Conservation (phyloP, 2,329 filamentous ascomycete genomes). For the Alternaria ethzedia region DNA sequence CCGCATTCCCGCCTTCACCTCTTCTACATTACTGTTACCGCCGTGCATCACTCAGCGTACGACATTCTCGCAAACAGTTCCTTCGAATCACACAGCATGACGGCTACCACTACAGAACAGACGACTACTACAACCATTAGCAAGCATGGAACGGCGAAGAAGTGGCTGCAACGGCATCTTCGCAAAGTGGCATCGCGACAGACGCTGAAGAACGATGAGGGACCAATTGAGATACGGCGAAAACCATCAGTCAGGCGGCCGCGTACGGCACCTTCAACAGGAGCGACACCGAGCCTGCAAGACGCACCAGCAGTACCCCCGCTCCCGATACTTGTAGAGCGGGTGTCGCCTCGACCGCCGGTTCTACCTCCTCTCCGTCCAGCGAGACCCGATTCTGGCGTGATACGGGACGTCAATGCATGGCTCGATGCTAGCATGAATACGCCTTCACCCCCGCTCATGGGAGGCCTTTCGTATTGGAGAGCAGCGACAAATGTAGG, state of each 20-base stretch:
- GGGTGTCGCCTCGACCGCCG: conserved; percentile 10
- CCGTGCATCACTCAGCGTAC: conserved; percentile 20
- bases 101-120: conserved; percentile 24
- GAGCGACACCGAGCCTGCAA: neutral
- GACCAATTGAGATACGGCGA: conserved; percentile 3
- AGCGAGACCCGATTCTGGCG: conserved; percentile 31
- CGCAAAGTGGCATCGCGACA: conserved; percentile 28
- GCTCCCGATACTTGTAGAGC: conserved; percentile 14
- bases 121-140: conserved; percentile 10
- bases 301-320: conserved; percentile 3
- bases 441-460: conserved; percentile 36
- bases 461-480: conserved; percentile 46
- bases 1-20: neutral
- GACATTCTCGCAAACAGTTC: conserved; percentile 19
- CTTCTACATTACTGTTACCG: conserved; percentile 17
- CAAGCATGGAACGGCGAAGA: conserved; percentile 27
- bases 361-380: conserved; percentile 27
- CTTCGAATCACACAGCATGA: conserved; percentile 24
- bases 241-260: conserved; percentile 25
- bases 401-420: conserved; percentile 38
- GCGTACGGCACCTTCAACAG: conserved; percentile 32
- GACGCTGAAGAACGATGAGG: neutral
- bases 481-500: conserved; percentile 21
- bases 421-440: conserved; percentile 42
- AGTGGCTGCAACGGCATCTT: conserved; percentile 36